These are phyloP conservation scores for Gilbertella persicaria DNA, from an alignment of 371 early-diverging fungal genomes.

Conservation along the genomic window DNA sequence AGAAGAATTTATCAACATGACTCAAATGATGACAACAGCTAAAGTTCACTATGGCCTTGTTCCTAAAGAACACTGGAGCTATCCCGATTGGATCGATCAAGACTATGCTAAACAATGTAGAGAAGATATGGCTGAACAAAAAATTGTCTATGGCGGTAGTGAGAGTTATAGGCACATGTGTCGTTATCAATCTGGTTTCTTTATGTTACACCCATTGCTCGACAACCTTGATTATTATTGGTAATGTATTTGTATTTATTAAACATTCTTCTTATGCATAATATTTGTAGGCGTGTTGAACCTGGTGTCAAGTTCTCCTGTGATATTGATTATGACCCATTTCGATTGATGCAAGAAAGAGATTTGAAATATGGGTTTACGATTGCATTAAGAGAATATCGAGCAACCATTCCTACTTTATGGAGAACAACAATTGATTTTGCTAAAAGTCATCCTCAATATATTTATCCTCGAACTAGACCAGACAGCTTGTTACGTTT, in stretches of 20 bases:
- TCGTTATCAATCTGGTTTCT: conserved; percentile 83
- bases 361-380: conserved; percentile 86
- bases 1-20: conserved; percentile 68
- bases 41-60: conserved; percentile 52
- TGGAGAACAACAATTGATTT: conserved; percentile 60
- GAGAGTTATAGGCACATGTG: conserved; percentile 96
- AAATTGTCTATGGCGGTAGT: conserved; percentile 82
- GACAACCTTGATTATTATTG: conserved; percentile 92
- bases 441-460: conserved; percentile 46
- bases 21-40: conserved; percentile 53
- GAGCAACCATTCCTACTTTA: conserved; percentile 77
- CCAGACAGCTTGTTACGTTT: conserved; percentile 38
- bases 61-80: conserved; percentile 75
- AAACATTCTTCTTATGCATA: conserved; percentile 26
- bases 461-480: conserved; percentile 45
- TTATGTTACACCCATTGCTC: conserved; percentile 81
- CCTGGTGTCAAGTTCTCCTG: conserved; percentile 88
- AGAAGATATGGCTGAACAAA: conserved; percentile 57
- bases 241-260: conserved; percentile 48
- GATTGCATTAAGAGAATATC: conserved; percentile 78
- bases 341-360: conserved; percentile 77
- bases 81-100: conserved; percentile 83
- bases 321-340: conserved; percentile 89
- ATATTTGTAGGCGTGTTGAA: conserved; percentile 96
- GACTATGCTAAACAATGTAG: conserved; percentile 60